Evolutionary conservation across 305 asterid genomes (phyloP).

Genomic region (Vinca major): DNA sequence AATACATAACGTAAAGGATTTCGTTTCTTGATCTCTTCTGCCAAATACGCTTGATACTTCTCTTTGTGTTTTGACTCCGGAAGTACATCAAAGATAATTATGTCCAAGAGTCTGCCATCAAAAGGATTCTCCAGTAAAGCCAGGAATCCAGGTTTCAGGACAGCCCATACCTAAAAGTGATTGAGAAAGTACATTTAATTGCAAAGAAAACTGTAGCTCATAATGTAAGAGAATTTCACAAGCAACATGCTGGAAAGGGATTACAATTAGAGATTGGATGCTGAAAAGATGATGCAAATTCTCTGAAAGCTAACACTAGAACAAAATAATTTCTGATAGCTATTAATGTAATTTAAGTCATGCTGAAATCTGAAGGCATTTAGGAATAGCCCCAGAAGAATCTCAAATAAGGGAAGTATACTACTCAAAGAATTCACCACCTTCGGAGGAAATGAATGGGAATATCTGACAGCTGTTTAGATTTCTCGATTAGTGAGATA

Average conservation of each 20-base stretch:
- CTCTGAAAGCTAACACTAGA: not conserved
- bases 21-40: constrained; percentile 43
- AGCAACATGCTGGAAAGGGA: not conserved
- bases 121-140: constrained; percentile 79
- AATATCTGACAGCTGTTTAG: not conserved
- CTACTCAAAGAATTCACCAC: not conserved
- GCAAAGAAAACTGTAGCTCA: not conserved
- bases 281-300: not conserved
- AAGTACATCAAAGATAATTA: constrained; percentile 58
- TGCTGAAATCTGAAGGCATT: not conserved
- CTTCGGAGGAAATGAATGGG: not conserved
- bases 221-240: not conserved
- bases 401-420: not conserved
- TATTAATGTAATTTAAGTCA: not conserved
- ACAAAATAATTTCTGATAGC: not conserved
- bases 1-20: constrained; percentile 75
- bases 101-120: constrained; percentile 61
- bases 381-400: not conserved
- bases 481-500: not conserved
- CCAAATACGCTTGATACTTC: constrained; percentile 40
- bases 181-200: constrained; percentile 12
- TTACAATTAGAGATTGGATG: not conserved
- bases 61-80: constrained; percentile 43
- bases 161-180: constrained; percentile 81
- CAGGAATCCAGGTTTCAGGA: constrained; percentile 83